Conservation (phyloP, 1,284 basidiomycete genomes). For the Ceraceosorus bombacis region DNA sequence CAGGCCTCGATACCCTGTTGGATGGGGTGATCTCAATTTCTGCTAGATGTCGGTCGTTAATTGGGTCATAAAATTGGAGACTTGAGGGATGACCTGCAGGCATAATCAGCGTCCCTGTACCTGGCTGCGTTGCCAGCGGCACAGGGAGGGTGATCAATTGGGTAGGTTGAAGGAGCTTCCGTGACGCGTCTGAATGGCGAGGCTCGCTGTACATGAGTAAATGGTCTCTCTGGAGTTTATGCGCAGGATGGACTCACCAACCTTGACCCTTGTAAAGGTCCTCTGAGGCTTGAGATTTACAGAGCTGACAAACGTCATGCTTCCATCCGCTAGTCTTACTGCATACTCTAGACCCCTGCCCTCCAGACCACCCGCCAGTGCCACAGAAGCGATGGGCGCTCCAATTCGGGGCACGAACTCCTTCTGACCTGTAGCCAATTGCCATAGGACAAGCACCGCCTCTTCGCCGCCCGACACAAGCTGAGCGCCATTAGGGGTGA, state of each 20-base stretch:
- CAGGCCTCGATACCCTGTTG: conserved; percentile 76
- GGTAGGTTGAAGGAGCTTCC: conserved; percentile 18
- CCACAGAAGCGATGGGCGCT: conserved; percentile 61
- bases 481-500: conserved; percentile 84
- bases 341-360: conserved; percentile 73
- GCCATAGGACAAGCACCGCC: conserved; percentile 87
- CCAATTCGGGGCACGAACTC: conserved; percentile 82
- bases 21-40: conserved; percentile 91
- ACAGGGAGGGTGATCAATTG: conserved; percentile 12
- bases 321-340: conserved; percentile 73
- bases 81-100: conserved; percentile 91
- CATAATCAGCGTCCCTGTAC: conserved; percentile 55
- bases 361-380: conserved; percentile 56
- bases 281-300: conserved; percentile 65
- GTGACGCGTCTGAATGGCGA: conserved; percentile 23
- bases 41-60: conserved; percentile 63
- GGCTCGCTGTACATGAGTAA: not conserved
- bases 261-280: conserved; percentile 68
- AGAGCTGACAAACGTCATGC: conserved; percentile 68
- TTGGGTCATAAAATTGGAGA: conserved; percentile 78
- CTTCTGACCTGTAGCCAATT: conserved; percentile 52
- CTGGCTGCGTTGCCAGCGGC: conserved; percentile 39
- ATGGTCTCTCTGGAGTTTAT: too few relatives aligned
- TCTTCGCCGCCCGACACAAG: conserved; percentile 92
- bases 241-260: conserved; percentile 55